Percentiles rank a stretch among this genome's conserved stretches.
Evolutionary conservation across 192 early-diverging fungal species (phyloP).

Genomic region (Physocladia obscura): DNA sequence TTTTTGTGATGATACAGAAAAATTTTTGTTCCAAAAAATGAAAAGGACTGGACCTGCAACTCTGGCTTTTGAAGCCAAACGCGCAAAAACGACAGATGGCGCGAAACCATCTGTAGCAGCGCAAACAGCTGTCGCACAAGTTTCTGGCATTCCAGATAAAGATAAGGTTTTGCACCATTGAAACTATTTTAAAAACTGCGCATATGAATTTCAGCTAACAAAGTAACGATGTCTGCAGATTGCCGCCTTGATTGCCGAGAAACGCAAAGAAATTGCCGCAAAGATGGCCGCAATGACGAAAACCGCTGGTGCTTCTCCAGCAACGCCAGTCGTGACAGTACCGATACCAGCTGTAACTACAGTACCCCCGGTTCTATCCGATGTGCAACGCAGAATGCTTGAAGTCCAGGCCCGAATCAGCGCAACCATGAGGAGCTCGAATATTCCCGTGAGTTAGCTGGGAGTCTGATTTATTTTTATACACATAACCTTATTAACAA

Average conservation of each 20-base stretch:
- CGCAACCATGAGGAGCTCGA: not conserved
- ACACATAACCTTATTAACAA: not conserved
- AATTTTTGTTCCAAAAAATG: too few relatives aligned
- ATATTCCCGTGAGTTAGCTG: not conserved
- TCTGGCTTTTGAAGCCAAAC: too few relatives aligned
- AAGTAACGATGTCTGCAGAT: too few relatives aligned
- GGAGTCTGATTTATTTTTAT: too few relatives aligned
- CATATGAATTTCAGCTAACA: conserved; percentile 33
- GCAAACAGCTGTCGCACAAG: not conserved
- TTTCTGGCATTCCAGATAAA: not conserved
- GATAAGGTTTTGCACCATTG: too few relatives aligned
- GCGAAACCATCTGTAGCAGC: not conserved
- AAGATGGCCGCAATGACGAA: conserved; percentile 61
- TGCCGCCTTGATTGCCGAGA: conserved; percentile 51
- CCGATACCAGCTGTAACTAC: not conserved
- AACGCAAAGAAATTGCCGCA: conserved; percentile 64
- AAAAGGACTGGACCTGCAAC: too few relatives aligned
- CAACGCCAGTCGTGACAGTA: not conserved
- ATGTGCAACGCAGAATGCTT: conserved; percentile 49
- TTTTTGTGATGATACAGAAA: too few relatives aligned
- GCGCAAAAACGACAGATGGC: not conserved
- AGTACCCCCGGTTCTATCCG: conserved; percentile 25
- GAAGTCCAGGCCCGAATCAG: conserved; percentile 8
- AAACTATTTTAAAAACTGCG: too few relatives aligned
- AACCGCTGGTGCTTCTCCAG: conserved; percentile 15